A percentile compares a stretch with the other conserved stretches of the same genome.
Evolutionary conservation across 2,329 filamentous ascomycete species (phyloP).

Genomic region (Verticillium klebahnii): DNA sequence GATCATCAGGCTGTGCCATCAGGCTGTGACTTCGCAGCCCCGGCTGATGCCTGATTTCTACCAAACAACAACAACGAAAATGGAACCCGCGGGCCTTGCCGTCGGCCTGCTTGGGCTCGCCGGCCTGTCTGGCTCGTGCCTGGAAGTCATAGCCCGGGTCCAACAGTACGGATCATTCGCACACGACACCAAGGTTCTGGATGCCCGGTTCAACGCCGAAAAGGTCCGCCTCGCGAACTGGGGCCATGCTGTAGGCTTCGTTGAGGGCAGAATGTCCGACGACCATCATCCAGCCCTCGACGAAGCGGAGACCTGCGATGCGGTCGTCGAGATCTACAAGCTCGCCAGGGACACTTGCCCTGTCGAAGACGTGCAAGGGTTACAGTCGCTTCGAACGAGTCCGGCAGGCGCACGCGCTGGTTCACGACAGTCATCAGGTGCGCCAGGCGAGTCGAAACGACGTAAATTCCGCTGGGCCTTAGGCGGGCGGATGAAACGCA

Average conservation of each 20-base stretch:
- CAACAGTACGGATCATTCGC: constrained; percentile 11
- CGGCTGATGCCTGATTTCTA: background rate
- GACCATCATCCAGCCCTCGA: constrained; percentile 9
- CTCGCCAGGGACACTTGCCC: constrained; percentile 4
- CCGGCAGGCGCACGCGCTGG: background rate
- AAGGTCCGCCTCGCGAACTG: constrained; percentile 15
- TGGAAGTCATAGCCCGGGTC: constrained; percentile 13
- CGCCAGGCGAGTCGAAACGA: constrained; percentile 3
- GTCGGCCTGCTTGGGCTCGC: constrained; percentile 14
- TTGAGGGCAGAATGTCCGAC: background rate
- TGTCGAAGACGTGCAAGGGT: background rate
- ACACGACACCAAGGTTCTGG: constrained; percentile 8
- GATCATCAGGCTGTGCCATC: background rate
- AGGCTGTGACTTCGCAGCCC: background rate
- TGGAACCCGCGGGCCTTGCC: constrained; percentile 14
- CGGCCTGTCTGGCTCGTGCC: constrained; percentile 16
- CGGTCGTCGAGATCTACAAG: constrained; percentile 2
- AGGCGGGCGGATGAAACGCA: constrained; percentile 6
- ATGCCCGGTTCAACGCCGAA: constrained; percentile 8
- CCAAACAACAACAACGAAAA: constrained; percentile 1
- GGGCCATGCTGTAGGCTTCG: constrained; percentile 15
- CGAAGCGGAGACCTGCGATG: background rate
- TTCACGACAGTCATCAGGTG: background rate
- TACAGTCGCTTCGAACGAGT: background rate
- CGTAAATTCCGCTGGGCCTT: constrained; percentile 10